Base-by-base conservation (phyloP, 306 rosid species). In the Cercis canadensis region DNA sequence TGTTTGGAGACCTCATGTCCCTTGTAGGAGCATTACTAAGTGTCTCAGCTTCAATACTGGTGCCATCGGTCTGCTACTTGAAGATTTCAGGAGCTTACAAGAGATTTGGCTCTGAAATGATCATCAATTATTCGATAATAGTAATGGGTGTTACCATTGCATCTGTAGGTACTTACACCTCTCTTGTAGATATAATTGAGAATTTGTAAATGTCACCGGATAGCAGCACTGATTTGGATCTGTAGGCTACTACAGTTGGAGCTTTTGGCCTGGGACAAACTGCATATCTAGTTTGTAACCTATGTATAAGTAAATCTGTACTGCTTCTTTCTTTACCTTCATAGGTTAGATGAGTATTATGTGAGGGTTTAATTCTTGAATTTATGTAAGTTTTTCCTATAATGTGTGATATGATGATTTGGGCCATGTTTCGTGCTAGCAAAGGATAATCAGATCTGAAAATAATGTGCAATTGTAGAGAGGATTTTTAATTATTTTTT, bases 31-130 rank as follows among this genome's bases (percentile, higher is more conserved):
- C 92, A 16, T 67, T 91, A 37, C 80, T 88, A 4, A 83, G 97
- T 10, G 83, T 81, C 3, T 68, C 88, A 0, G 90, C 85, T 56
- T 91, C 97, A 11, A 82, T 85, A 18, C 68, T 87, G 4, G 76
- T 87, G 0, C 96, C 96, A 21, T 85, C 89, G 4, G 52, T 87
- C n/a, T 88, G 97, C 72, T 86, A 86, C 86, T 76, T 91, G 80
- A 88, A 86, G 85, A 85, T 91, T 58, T 88, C 92, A 3, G 96
- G 89, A 13, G 62, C 61, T 36, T 81, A 87, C 57, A 51, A 45
- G 65, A 78, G 65, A 62, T 41, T 87, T 67, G 78, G 89, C 8
- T 32, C 31, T 39, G 89, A 83, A 64, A 81, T 75, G 73, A 62
- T 75, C 12, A 58, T 69, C 37, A 44, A 83, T 9, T 66, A 67